phyloP scores from a whole-genome alignment of 164 flowering plant species.

The Chloranthus sessilifolius region DNA sequence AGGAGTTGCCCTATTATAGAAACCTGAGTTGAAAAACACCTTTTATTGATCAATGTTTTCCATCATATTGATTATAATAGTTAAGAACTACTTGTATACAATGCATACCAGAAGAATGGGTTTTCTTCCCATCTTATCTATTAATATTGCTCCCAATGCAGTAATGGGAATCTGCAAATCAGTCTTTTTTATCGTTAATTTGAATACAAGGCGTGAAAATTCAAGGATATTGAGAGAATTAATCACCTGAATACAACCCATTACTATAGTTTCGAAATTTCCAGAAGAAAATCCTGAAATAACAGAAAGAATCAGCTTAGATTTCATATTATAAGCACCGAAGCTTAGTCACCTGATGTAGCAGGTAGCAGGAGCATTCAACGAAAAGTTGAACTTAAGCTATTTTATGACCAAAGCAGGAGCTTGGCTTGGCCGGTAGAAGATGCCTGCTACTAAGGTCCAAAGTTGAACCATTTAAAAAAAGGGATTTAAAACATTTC shows the following conservation, averaged over 20 bases:
- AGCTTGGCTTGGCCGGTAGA: too few species aligned
- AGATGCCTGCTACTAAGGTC: too few species aligned
- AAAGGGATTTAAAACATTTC: too few species aligned
- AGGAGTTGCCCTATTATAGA: slow-evolving; percentile 61
- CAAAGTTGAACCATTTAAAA: too few species aligned
- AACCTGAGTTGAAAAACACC: slow-evolving; percentile 30
- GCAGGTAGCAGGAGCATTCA: too few species aligned
- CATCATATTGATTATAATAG: neutral
- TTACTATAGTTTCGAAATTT: slow-evolving; percentile 32
- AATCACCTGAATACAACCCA: slow-evolving; percentile 44
- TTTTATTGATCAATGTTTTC: neutral
- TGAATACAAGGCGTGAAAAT: too few species aligned
- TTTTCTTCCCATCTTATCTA: slow-evolving; percentile 81
- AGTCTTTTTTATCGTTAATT: too few species aligned
- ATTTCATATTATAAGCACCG: too few species aligned
- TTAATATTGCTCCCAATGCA: slow-evolving; percentile 44
- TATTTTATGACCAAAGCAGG: too few species aligned
- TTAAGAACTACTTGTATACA: neutral
- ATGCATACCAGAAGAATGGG: slow-evolving; percentile 62
- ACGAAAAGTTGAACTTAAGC: too few species aligned
- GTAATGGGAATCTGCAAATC: slow-evolving; percentile 60
- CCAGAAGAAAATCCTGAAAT: slow-evolving; percentile 47
- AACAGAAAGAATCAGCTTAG: too few species aligned
- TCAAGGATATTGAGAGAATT: neutral
- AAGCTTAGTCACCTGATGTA: too few species aligned